A percentile compares a stretch with the other conserved stretches of the same genome.
These are phyloP conservation scores for Chenopodium quinoa DNA, from an alignment of 148 eudicot genomes.

Conservation along the genomic window DNA sequence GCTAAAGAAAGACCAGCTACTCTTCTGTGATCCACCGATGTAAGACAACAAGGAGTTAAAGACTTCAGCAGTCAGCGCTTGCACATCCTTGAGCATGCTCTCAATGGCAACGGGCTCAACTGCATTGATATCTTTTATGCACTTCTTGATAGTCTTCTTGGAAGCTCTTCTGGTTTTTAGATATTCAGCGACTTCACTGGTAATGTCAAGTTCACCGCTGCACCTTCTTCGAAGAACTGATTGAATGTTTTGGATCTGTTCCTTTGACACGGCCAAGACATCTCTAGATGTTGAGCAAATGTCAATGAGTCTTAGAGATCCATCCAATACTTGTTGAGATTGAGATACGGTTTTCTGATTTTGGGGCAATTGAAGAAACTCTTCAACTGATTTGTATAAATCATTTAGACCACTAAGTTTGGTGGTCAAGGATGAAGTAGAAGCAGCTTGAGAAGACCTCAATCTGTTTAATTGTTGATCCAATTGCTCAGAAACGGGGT, in stretches of 20 bases:
- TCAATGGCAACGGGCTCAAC: not conserved
- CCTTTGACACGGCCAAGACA: slow-evolving; percentile 22
- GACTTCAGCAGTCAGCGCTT: not conserved
- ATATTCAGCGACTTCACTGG: slow-evolving; percentile 9
- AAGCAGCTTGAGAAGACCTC: slow-evolving; percentile 33
- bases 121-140: slow-evolving; percentile 20
- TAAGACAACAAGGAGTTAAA: slow-evolving; percentile 23
- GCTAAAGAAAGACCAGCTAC: slow-evolving; percentile 17
- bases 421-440: slow-evolving; percentile 24
- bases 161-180: slow-evolving; percentile 16
- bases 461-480: slow-evolving; percentile 25
- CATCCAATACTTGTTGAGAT: slow-evolving; percentile 27
- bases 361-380: slow-evolving; percentile 28
- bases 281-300: slow-evolving; percentile 31
- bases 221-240: slow-evolving; percentile 35
- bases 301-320: slow-evolving; percentile 38
- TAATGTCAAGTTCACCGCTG: slow-evolving; percentile 22
- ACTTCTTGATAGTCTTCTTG: slow-evolving; percentile 30
- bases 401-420: slow-evolving; percentile 23
- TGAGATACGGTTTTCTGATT: slow-evolving; percentile 12
- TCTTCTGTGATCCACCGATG: slow-evolving; percentile 12
- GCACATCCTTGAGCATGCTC: slow-evolving; percentile 21
- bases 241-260: slow-evolving; percentile 30
- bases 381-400: slow-evolving; percentile 26
- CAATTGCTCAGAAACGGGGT: slow-evolving; percentile 14